Base-by-base conservation (phyloP, 345 rosid genomes). In the Eucalyptus erythrocorys region DNA sequence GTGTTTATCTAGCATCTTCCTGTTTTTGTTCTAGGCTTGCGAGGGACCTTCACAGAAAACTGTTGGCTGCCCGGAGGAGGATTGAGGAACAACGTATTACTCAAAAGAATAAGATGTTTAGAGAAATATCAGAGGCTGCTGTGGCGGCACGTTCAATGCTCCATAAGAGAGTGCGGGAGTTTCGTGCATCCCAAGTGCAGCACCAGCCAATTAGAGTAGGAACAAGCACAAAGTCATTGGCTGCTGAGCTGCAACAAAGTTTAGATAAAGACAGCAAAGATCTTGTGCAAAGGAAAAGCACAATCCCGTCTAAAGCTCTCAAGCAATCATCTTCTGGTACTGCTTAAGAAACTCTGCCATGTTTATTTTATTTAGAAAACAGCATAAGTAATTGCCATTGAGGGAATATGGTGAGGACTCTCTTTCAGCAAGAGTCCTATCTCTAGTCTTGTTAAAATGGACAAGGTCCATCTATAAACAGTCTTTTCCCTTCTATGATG, bases 131-230 rank as follows among this genome's bases (percentile, higher is more conserved):
- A 87, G 94, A 95, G 91, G 94, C 93, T 90, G 97, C 97, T 45
- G 89, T 93, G 10, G 87, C 80, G 85, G 94, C 98, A 48, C 95
- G 95, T 45, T 96, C 98, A 61, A 45, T 89, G 42, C 92, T 96
- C 89, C 95, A 93, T 92, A 96, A 94, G 92, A 94, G 92, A 93
- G 93, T 90, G 80, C 93, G 89, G 89, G 95, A 96, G 91, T 91
- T 93, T 91, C 98, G 94, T 57, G 81, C 90, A 84, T 91, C 94
- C 68, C 89, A 92, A 88, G 84, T 86, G 86, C 92, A 93, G 91
- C 55, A 91, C 85, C 93, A 86, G 61, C 88, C 89, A 26, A 68
- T 88, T 90, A 87, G 85, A 90, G 92, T 88, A 87, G 89, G 88
- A 48, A 91, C 89, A 93, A 88, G 86, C 88, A 93, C 87, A 80